Conservation (phyloP, 2,329 filamentous ascomycete genomes). For the Alternaria arbusti region DNA sequence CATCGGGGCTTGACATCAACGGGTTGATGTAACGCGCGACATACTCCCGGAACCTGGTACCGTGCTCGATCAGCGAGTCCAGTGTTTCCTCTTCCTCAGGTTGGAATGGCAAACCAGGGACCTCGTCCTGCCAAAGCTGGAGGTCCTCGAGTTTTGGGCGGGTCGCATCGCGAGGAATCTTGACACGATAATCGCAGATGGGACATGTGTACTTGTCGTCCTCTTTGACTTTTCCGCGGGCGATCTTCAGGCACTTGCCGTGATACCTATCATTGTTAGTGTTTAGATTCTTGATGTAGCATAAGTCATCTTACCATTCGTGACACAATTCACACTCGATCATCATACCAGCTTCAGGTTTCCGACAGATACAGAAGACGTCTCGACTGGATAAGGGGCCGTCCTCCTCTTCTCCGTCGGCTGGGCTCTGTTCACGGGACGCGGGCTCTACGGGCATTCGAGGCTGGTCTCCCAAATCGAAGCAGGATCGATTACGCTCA, state of each 20-base stretch:
- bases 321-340: slow-evolving; percentile 98
- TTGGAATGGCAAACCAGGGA: slow-evolving; percentile 83
- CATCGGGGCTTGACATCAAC: slow-evolving; percentile 79
- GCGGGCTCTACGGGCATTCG: slow-evolving; percentile 89
- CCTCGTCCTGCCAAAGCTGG: slow-evolving; percentile 81
- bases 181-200: slow-evolving; percentile 96
- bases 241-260: slow-evolving; percentile 97
- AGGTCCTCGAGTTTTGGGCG: slow-evolving; percentile 94
- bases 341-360: slow-evolving; percentile 96
- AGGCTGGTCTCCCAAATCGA: slow-evolving; percentile 88
- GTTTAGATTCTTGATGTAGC: neutral
- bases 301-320: slow-evolving; percentile 74
- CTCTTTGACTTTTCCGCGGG: slow-evolving; percentile 95
- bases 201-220: slow-evolving; percentile 98
- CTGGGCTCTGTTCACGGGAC: slow-evolving; percentile 77
- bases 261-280: slow-evolving; percentile 75
- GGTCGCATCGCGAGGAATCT: slow-evolving; percentile 94
- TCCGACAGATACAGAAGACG: slow-evolving; percentile 96
- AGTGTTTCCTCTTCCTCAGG: slow-evolving; percentile 92
- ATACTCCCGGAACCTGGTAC: slow-evolving; percentile 81
- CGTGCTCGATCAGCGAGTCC: slow-evolving; percentile 84
- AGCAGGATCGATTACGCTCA: slow-evolving; percentile 87
- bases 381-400: slow-evolving; percentile 66
- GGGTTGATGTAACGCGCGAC: slow-evolving; percentile 82
- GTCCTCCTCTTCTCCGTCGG: slow-evolving; percentile 54